These are phyloP conservation scores for Colletotrichum incanum DNA, from an alignment of 2,329 filamentous ascomycete genomes.

Conservation along the genomic window DNA sequence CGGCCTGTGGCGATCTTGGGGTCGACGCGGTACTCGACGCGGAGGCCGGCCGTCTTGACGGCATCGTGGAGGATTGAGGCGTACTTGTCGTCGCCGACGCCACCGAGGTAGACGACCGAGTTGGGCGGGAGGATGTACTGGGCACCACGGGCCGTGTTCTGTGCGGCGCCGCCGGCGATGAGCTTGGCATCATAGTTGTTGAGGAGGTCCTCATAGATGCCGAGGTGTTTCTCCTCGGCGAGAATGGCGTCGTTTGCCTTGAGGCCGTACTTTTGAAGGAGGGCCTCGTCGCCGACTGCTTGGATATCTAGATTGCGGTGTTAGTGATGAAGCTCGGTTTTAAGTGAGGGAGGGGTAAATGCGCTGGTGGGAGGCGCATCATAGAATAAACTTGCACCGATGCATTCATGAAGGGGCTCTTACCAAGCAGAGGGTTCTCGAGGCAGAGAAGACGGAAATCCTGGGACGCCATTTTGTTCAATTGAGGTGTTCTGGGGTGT, in stretches of 20 bases:
- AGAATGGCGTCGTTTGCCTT: constrained; percentile 99
- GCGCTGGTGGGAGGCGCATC: constrained; percentile 2
- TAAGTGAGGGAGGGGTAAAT: constrained; percentile 34
- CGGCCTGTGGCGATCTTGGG: constrained; percentile 87
- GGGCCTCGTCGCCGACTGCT: constrained; percentile 83
- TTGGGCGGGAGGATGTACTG: constrained; percentile 94
- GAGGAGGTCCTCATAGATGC: constrained; percentile 93
- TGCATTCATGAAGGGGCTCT: constrained; percentile 48
- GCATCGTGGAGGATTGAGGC: constrained; percentile 89
- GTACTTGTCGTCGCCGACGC: constrained; percentile 96
- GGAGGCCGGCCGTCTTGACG: constrained; percentile 88
- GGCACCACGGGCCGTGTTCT: constrained; percentile 96
- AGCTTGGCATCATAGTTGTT: constrained; percentile 94
- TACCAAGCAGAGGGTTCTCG: constrained; percentile 97
- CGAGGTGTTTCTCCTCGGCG: constrained; percentile 90
- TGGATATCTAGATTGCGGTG: constrained; percentile 81
- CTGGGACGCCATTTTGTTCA: constrained; percentile 79
- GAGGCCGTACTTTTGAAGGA: constrained; percentile 92
- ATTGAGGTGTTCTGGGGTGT: constrained; percentile 44
- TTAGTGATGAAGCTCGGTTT: constrained; percentile 29
- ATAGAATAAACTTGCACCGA: constrained; percentile 20
- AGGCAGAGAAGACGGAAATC: constrained; percentile 92
- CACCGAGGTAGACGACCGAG: constrained; percentile 93
- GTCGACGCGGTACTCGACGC: constrained; percentile 96
- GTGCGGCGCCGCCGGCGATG: constrained; percentile 95